phyloP scores from a whole-genome alignment of 1,284 basidiomycete species.

The Ceratobasidium sp. region DNA sequence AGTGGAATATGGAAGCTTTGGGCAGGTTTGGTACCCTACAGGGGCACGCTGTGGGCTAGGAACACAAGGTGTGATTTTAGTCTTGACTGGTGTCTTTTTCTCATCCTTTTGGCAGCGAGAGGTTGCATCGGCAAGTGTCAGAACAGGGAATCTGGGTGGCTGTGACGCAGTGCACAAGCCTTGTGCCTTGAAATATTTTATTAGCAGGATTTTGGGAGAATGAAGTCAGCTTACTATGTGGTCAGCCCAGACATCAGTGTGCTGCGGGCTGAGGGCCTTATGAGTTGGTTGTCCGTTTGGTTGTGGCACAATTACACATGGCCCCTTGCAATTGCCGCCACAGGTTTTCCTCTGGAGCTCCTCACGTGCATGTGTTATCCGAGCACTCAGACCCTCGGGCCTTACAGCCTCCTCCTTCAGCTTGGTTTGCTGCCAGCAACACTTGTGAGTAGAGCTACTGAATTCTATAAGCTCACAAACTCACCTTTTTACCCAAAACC shows the following conservation, averaged over 20 bases:
- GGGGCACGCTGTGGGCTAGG: too few species aligned
- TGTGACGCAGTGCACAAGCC: too few species aligned
- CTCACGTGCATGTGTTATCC: neutral
- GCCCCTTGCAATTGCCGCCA: neutral
- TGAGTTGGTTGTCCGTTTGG: neutral
- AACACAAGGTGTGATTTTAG: too few species aligned
- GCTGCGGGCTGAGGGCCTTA: neutral
- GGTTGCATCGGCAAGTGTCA: too few species aligned
- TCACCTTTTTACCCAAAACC: neutral
- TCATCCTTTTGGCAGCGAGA: too few species aligned
- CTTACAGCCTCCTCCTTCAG: neutral
- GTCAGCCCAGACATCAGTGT: conserved; percentile 1
- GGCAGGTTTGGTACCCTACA: too few species aligned
- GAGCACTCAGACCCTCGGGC: neutral
- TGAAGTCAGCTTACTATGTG: neutral
- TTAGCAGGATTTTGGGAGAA: too few species aligned
- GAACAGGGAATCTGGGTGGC: too few species aligned
- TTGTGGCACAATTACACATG: neutral
- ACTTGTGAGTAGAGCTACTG: too few species aligned
- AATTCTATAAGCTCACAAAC: neutral
- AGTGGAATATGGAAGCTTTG: too few species aligned
- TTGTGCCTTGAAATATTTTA: too few species aligned
- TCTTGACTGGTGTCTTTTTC: too few species aligned
- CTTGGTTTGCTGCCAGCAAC: neutral
- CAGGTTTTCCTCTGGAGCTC: neutral